Evolutionary conservation across 257 asterid genomes (phyloP).

Genomic region (Jacaranda copaia): DNA sequence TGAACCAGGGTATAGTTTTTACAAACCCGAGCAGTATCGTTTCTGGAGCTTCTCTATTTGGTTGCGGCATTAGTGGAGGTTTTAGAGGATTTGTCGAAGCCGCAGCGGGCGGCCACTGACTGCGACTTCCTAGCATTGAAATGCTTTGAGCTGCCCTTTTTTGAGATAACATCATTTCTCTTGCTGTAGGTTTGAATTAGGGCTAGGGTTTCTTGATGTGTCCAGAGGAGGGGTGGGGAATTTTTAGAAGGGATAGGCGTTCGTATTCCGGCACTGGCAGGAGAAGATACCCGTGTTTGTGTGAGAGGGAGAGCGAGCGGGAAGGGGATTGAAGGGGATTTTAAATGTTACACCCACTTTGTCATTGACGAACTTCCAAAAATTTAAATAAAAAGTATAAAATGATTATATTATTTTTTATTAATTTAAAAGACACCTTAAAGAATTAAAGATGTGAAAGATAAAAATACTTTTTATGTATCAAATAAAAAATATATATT

Average conservation of each 20-base stretch:
- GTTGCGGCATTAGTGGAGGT: constrained; percentile 94
- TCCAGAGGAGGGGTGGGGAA: constrained; percentile 81
- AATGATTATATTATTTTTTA: too few species aligned
- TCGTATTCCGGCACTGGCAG: constrained; percentile 29
- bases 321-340: constrained; percentile 33
- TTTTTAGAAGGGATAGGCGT: constrained; percentile 54
- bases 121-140: constrained; percentile 86
- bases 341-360: too few species aligned
- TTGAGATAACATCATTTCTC: constrained; percentile 91
- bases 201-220: constrained; percentile 81
- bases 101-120: constrained; percentile 84
- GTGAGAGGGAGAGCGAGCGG: constrained; percentile 34
- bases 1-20: constrained; percentile 67
- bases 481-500: too few species aligned
- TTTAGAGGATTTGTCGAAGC: constrained; percentile 72
- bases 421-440: too few species aligned
- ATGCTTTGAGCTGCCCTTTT: constrained; percentile 85
- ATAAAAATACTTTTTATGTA: too few species aligned
- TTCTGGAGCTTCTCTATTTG: constrained; percentile 94
- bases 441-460: too few species aligned
- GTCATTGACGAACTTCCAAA: too few species aligned
- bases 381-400: too few species aligned
- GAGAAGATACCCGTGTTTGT: constrained; percentile 27
- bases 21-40: constrained; percentile 76
- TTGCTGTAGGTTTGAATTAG: constrained; percentile 79